Evolutionary conservation across 1,139 yeast genomes (phyloP).

Genomic region (Nematodospora anomalae): DNA sequence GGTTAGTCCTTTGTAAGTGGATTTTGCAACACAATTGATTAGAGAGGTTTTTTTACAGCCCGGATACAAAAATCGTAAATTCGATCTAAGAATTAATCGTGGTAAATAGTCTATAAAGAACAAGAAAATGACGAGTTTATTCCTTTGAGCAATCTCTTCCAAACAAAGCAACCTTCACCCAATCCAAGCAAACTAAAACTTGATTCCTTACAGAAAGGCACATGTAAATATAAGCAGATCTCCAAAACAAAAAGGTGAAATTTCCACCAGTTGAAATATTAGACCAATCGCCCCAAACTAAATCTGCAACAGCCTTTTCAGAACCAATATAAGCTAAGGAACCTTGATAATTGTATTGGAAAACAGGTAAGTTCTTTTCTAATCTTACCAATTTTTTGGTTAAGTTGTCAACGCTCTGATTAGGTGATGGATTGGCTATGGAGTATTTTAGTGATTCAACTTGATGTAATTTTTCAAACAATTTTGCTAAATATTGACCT

Average conservation of each 20-base stretch:
- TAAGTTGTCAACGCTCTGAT: slow-evolving; percentile 40
- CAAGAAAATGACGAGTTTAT: too few species aligned
- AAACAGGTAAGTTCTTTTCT: slow-evolving; percentile 53
- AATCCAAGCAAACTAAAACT: slow-evolving; percentile 79
- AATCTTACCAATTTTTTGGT: slow-evolving; percentile 40
- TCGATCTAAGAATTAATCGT: too few species aligned
- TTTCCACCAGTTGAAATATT: slow-evolving; percentile 82
- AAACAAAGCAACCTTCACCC: slow-evolving; percentile 82
- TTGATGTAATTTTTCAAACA: slow-evolving; percentile 67
- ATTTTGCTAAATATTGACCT: slow-evolving; percentile 76
- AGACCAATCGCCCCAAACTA: slow-evolving; percentile 85
- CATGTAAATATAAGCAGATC: slow-evolving; percentile 91
- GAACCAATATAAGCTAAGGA: slow-evolving; percentile 82
- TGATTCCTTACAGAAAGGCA: slow-evolving; percentile 87
- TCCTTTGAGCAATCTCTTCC: slow-evolving; percentile 83
- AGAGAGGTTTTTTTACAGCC: too few species aligned
- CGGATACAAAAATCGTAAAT: too few species aligned
- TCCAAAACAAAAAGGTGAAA: slow-evolving; percentile 89
- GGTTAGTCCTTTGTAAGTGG: too few species aligned
- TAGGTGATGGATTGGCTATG: slow-evolving; percentile 27
- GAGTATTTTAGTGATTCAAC: slow-evolving; percentile 59
- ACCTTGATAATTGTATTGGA: slow-evolving; percentile 69
- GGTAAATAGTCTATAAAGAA: too few species aligned
- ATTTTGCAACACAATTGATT: neutral
- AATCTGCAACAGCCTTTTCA: slow-evolving; percentile 91